Percentiles rank a stretch among this genome's conserved stretches.
These are phyloP conservation scores for Trichodelitschia bisporula DNA, from an alignment of 495 filamentous ascomycete genomes.

Conservation along the genomic window DNA sequence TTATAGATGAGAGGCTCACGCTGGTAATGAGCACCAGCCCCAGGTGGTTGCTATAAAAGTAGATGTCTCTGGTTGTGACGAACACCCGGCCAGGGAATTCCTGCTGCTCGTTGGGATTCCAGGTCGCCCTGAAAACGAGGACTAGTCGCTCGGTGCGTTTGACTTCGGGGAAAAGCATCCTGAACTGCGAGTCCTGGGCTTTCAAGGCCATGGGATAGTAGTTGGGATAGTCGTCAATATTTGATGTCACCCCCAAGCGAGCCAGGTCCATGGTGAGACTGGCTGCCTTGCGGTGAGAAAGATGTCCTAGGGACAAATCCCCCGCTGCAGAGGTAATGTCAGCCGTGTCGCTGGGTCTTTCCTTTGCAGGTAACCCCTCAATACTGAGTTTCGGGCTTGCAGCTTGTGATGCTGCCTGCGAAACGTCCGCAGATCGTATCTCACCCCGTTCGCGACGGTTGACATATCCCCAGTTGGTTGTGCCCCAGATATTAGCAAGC, in stretches of 20 bases:
- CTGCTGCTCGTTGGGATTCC: slow-evolving; percentile 53
- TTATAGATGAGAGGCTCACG: slow-evolving; percentile 45
- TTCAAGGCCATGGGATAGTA: slow-evolving; percentile 66
- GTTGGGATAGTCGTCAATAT: slow-evolving; percentile 37
- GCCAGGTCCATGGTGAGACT: slow-evolving; percentile 23
- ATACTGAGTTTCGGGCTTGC: no score
- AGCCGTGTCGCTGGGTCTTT: slow-evolving; percentile 3
- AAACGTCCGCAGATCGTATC: slow-evolving; percentile 3
- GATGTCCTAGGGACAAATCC: background rate
- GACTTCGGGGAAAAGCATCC: slow-evolving; percentile 68
- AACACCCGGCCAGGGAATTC: slow-evolving; percentile 75
- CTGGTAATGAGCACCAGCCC: slow-evolving; percentile 71
- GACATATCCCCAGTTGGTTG: slow-evolving; percentile 55
- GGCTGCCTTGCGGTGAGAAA: slow-evolving; percentile 48
- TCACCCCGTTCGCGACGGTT: slow-evolving; percentile 38
- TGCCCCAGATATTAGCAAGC: slow-evolving; percentile 85
- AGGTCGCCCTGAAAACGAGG: slow-evolving; percentile 50
- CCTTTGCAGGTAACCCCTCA: no score
- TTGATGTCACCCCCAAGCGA: slow-evolving; percentile 16
- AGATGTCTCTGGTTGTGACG: slow-evolving; percentile 62
- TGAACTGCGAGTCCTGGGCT: slow-evolving; percentile 80
- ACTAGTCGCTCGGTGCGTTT: slow-evolving; percentile 50
- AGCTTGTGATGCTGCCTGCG: background rate
- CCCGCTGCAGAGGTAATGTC: slow-evolving; percentile 2
- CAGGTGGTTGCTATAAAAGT: slow-evolving; percentile 87